These are phyloP conservation scores for Trypanosoma caninum DNA, from an alignment of 208 protist genomes.

Conservation along the genomic window DNA sequence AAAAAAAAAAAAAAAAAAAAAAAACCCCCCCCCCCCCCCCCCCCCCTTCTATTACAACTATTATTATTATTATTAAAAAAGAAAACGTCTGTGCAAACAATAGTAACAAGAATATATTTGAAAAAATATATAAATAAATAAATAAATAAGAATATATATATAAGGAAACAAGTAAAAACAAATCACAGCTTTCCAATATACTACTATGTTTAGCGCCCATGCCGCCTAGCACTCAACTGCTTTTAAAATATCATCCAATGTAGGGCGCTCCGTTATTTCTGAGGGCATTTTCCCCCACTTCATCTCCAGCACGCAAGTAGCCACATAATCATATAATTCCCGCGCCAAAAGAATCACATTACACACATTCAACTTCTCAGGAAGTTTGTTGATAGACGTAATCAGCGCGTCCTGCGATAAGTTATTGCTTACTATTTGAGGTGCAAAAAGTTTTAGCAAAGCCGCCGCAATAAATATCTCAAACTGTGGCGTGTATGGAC, in stretches of 20 bases:
- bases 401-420: constrained; percentile 55
- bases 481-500: constrained; percentile 58
- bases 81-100: too few relatives aligned
- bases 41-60: too few relatives aligned
- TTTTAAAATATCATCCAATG: constrained; percentile 36
- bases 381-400: constrained; percentile 59
- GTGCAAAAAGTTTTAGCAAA: constrained; percentile 41
- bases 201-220: too few relatives aligned
- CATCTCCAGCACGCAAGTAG: constrained; percentile 14
- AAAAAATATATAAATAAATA: background rate
- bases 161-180: too few relatives aligned
- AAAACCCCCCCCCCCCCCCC: too few relatives aligned
- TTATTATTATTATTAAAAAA: too few relatives aligned
- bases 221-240: too few relatives aligned
- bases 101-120: background rate
- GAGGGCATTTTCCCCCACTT: background rate
- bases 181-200: too few relatives aligned
- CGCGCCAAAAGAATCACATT: constrained; percentile 51
- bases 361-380: constrained; percentile 33
- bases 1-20: background rate
- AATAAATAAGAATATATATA: background rate
- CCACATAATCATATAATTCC: constrained; percentile 62
- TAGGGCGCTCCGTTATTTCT: constrained; percentile 10
- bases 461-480: constrained; percentile 68
- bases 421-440: constrained; percentile 48